Evolutionary conservation across 1,139 yeast genomes (phyloP).

Genomic region (Yamadazyma atmosphaerica): DNA sequence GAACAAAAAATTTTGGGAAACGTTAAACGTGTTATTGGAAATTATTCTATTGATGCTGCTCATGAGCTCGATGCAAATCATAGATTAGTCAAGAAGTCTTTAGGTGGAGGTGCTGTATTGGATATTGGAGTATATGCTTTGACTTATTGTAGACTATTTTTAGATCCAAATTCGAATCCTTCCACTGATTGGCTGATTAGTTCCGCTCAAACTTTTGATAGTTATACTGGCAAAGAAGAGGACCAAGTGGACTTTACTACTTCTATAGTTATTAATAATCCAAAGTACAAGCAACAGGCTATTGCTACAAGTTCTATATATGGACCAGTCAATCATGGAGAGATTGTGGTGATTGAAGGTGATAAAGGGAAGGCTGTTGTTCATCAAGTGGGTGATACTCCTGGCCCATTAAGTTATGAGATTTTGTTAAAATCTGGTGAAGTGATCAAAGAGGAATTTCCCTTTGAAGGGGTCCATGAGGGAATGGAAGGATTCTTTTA

Average conservation of each 20-base stretch:
- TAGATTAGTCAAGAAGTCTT: slow-evolving; percentile 40
- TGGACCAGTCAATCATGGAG: slow-evolving; percentile 13
- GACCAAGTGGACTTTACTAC: slow-evolving; percentile 24
- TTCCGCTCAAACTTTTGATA: slow-evolving; percentile 20
- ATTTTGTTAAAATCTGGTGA: slow-evolving; percentile 21
- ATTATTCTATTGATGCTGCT: slow-evolving; percentile 30
- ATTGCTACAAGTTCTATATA: slow-evolving; percentile 22
- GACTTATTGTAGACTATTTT: slow-evolving; percentile 43
- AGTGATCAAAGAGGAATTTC: slow-evolving; percentile 23
- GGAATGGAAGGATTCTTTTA: slow-evolving; percentile 38
- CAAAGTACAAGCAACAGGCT: slow-evolving; percentile 21
- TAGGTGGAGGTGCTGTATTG: slow-evolving; percentile 64
- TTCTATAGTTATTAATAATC: slow-evolving; percentile 20
- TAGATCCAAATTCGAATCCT: slow-evolving; percentile 26
- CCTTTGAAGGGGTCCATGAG: slow-evolving; percentile 21
- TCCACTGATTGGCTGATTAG: slow-evolving; percentile 18
- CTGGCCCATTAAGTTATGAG: slow-evolving; percentile 21
- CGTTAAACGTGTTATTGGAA: slow-evolving; percentile 34
- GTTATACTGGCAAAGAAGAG: slow-evolving; percentile 4
- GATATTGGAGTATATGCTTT: slow-evolving; percentile 60
- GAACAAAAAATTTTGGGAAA: slow-evolving; percentile 44
- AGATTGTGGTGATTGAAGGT: slow-evolving; percentile 24
- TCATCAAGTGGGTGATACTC: slow-evolving; percentile 16
- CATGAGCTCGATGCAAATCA: slow-evolving; percentile 16
- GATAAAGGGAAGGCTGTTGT: slow-evolving; percentile 20